Evolutionary conservation across 2,329 filamentous ascomycete species (phyloP).

Genomic region (Aspergillus sp.): DNA sequence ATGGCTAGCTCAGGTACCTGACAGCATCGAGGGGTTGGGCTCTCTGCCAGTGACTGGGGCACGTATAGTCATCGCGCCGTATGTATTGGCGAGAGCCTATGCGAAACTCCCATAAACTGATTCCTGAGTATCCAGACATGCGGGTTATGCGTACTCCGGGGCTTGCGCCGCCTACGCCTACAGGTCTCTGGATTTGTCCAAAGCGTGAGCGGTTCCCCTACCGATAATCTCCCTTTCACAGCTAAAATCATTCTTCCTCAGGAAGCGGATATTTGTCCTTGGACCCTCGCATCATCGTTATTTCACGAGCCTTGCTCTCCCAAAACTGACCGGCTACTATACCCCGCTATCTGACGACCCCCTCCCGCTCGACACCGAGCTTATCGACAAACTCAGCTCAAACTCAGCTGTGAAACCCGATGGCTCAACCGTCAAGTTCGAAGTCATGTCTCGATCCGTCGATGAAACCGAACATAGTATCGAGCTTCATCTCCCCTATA

Average conservation of each 20-base stretch:
- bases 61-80: slow-evolving; percentile 90
- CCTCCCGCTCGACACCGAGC: slow-evolving; percentile 45
- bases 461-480: slow-evolving; percentile 89
- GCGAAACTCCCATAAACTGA: slow-evolving; percentile 12
- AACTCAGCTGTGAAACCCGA: slow-evolving; percentile 29
- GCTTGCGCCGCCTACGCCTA: slow-evolving; percentile 93
- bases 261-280: slow-evolving; percentile 85
- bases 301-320: slow-evolving; percentile 73
- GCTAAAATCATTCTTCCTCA: slow-evolving; percentile 29
- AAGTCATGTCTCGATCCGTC: slow-evolving; percentile 59
- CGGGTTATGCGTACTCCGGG: slow-evolving; percentile 90
- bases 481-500: slow-evolving; percentile 94
- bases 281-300: slow-evolving; percentile 90
- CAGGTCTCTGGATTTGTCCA: slow-evolving; percentile 77
- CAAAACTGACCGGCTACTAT: slow-evolving; percentile 60
- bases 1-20: slow-evolving; percentile 72
- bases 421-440: slow-evolving; percentile 38
- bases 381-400: slow-evolving; percentile 39
- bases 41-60: slow-evolving; percentile 71
- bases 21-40: slow-evolving; percentile 61
- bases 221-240: background rate
- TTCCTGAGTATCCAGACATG: slow-evolving; percentile 63
- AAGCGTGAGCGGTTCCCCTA: slow-evolving; percentile 53
- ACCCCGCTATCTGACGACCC: slow-evolving; percentile 46
- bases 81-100: slow-evolving; percentile 40